Base-by-base conservation (phyloP, 306 rosid genomes). In the Ochetophila trinervis region DNA sequence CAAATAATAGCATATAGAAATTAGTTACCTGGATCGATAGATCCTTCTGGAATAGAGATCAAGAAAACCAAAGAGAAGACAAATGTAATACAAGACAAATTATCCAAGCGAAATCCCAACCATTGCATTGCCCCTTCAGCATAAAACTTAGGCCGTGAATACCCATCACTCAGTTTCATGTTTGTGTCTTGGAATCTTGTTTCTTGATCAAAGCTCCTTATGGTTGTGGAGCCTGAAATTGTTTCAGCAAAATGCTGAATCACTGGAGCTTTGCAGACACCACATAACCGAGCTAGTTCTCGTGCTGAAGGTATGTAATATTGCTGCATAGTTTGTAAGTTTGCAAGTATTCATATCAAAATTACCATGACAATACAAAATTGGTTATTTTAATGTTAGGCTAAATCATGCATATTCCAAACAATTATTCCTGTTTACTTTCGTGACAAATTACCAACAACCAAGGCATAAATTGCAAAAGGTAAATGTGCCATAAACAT, bases 191-290 rank as follows among this genome's bases (percentile, higher is more conserved):
- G 74, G 65, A 86, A 86, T 86, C 86, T 83, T 7, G 82, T 72
- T 68, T 81, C 85, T 69, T 87, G 91, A 30, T 85, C 85, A 52
- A 89, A 87, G 77, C 89, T 67, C 69, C 96, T 83, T 23, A 87
- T 89, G 50, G 96, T 87, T 67, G 83, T 81, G 51, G 89, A 67
- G 56, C 95, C 96, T 14, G 86, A 87, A 45, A 89, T 83, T 2
- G 89, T 87, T 79, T 87, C 96, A 0, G 91, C 68, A 78, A 89
- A 89, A 56, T 85, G 95, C 60, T 87, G 95, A 57, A 89, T 85
- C 30, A 83, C 89, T 21, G 89, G 95, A 61, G 96, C 91, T 85
- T 90, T 82, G 83, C 88, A 85, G 13, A 82, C 90, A 65, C 97
- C 96, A 63, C 80, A 79, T 72, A 87, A 74, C 27, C 95, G 80